Percentiles rank a stretch among this genome's conserved stretches.
Evolutionary conservation across 23 red algal genomes (phyloP).

Genomic region (Pyropia haitanensis): DNA sequence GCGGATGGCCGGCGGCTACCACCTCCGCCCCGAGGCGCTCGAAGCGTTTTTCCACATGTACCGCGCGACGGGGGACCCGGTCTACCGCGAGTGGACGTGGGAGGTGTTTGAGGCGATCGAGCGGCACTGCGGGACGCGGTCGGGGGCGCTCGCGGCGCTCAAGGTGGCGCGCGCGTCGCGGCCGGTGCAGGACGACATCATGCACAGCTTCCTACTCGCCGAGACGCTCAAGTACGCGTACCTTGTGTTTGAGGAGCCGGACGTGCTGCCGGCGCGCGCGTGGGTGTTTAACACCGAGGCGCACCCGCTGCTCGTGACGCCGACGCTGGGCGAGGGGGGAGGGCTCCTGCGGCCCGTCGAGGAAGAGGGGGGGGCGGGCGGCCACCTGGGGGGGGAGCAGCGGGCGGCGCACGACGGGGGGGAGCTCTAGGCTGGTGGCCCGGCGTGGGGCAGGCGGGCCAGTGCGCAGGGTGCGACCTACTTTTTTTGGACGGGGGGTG

Average conservation of each 20-base stretch:
- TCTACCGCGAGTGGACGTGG: constrained; percentile 73
- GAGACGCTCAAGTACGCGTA: constrained; percentile 83
- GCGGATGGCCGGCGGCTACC: constrained; percentile 43
- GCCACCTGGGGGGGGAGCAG: background rate
- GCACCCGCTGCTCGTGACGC: constrained; percentile 61
- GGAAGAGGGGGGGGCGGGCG: background rate
- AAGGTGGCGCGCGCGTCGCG: constrained; percentile 5
- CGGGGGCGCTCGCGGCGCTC: constrained; percentile 27
- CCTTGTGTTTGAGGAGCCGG: constrained; percentile 41
- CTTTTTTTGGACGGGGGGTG: no score
- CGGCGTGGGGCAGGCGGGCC: no score
- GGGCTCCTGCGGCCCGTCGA: no score
- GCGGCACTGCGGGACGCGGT: constrained; percentile 9
- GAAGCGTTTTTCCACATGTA: constrained; percentile 81
- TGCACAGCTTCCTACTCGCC: constrained; percentile 45
- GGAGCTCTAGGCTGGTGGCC: no score
- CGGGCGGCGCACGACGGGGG: no score
- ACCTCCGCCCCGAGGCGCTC: constrained; percentile 56
- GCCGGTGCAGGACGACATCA: constrained; percentile 21
- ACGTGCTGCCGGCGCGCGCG: constrained; percentile 25
- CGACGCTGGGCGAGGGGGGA: constrained; percentile 15
- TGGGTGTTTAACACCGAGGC: constrained; percentile 74
- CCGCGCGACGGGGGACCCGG: constrained; percentile 31
- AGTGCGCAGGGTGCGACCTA: no score
- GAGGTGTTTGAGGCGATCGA: constrained; percentile 58